Evolutionary conservation across 2,329 filamentous ascomycete species (phyloP), one percentile per base, ranked within the genome.

Genomic region (Taxawa tesnikishii): DNA sequence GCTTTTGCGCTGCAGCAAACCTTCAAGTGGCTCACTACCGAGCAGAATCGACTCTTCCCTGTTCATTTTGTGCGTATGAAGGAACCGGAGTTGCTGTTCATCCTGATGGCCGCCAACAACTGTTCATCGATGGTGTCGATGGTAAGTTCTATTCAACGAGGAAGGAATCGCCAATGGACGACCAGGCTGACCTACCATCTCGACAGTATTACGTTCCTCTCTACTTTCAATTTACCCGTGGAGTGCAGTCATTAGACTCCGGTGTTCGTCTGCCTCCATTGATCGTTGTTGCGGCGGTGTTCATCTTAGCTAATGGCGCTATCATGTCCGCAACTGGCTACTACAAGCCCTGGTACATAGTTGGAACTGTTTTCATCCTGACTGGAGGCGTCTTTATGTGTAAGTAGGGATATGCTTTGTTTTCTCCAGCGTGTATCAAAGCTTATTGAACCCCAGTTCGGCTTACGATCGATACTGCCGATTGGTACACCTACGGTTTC

Each of bases 191-290:
- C 67, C 5, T n/a, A n/a, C n/a, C n/a, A n/a, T n/a, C n/a, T n/a
- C n/a, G n/a, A n/a, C n/a, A n/a, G n/a, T 73, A 72, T 49, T 73
- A 67, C 47, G 61, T 67, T 6, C 69, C 70, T 0, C 49, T 73
- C 1, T 71, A 60, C 49, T 72, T 72, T 46, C 62, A 68, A 36
- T 73, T 72, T 43, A 56, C 56, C 0, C 54, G 51, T 3, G 60
- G 60, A 4, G 63, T 66, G 26, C 47, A 41, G 0, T 50, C 61
- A 0, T 42, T 67, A 3, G 37, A 56, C 10, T 54, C 62, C 7
- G 60, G 55, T 1, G 53, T 61, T 2, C 50, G 54, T 7, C 45
- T 66, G 1, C 43, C 67, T 2, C 65, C 63, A 0, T 53, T 62
- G 16, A 46, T 65, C 26, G 36, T 57, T 15, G 49, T 60, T 1